A percentile compares a stretch with the other conserved stretches of the same genome.
Conservation (phyloP, 225 moss, liverwort and hornwort species). For the Rhytidiadelphus loreus region DNA sequence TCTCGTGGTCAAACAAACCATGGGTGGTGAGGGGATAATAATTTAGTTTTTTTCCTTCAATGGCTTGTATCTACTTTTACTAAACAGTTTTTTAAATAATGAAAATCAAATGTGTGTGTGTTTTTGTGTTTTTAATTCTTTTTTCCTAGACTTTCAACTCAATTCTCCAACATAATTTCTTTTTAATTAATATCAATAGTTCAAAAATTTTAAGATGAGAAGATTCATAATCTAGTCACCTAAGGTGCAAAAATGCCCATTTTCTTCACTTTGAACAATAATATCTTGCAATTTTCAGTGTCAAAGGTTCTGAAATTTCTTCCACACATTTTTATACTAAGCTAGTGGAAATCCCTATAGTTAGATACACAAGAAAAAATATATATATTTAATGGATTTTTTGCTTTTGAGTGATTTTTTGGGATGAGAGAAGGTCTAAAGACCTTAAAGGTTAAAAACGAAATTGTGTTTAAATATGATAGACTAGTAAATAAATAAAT, state of each 20-base stretch:
- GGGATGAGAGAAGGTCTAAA: background rate
- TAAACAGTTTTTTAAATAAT: background rate
- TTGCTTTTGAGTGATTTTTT: background rate
- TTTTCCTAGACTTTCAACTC: background rate
- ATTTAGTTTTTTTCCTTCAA: background rate
- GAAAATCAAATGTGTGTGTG: background rate
- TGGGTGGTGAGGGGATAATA: too few relatives aligned
- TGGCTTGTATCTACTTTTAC: background rate
- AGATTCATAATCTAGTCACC: background rate
- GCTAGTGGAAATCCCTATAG: background rate
- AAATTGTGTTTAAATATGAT: background rate
- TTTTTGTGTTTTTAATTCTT: too few relatives aligned
- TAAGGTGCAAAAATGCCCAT: fast-evolving
- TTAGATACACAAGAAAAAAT: too few relatives aligned
- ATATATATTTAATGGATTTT: background rate
- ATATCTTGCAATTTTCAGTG: background rate
- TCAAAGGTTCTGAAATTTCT: background rate
- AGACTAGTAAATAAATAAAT: background rate
- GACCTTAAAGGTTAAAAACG: fast-evolving
- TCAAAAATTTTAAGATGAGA: background rate
- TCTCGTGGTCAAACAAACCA: too few relatives aligned
- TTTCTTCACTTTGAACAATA: background rate
- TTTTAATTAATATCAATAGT: fast-evolving
- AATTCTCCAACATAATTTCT: background rate
- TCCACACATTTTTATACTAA: background rate